Evolutionary conservation across 2,329 filamentous ascomycete species (phyloP), one percentile per base, ranked within the genome.

Genomic region (Fusarium sp.): DNA sequence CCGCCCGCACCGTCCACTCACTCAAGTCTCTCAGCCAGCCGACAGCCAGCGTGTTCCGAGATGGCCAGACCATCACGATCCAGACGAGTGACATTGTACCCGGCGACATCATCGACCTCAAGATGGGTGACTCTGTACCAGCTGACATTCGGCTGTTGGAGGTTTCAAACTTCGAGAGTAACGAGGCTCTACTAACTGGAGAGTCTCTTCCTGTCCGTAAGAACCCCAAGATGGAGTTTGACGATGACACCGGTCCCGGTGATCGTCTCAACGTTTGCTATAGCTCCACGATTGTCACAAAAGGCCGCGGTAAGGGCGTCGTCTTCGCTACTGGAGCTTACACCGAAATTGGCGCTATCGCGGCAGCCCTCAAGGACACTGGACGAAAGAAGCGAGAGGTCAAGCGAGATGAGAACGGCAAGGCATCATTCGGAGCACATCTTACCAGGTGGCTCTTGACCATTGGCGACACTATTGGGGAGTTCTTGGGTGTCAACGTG

Each of bases 181-280:
- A 69, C 26, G 67, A 69, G 22, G 67, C 67, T 6, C 24, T 70
- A 13, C 67, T 69, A 14, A 69, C 67, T 1, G 67, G 67, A 36
- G 67, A 69, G 43, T 89, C 88, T 8, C 78, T 89, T 0, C 88
- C 88, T n/a, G 84, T 88, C 7, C 81, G 80, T 73, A 87, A 90
- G 78, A 80, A 84, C 69, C 75, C 83, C 5, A 73, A 80, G 15
- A 76, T 78, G 46, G 80, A 82, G 38, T 83, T 83, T 44, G 67
- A 75, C 31, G 73, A 75, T 1, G 81, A 82, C 24, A 84, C 79
- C 0, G 79, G 79, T 11, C 75, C 80, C 3, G 88, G 88, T 34
- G 88, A 91, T 69, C 84, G 88, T 2, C 82, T 87, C 57, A 90
- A 90, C 70, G 84, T 90, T 60, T 88, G 85, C n/a, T 91, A 87